These are phyloP conservation scores for Metschnikowia koreensis DNA, from an alignment of 805 yeast species.

Conservation along the genomic window DNA sequence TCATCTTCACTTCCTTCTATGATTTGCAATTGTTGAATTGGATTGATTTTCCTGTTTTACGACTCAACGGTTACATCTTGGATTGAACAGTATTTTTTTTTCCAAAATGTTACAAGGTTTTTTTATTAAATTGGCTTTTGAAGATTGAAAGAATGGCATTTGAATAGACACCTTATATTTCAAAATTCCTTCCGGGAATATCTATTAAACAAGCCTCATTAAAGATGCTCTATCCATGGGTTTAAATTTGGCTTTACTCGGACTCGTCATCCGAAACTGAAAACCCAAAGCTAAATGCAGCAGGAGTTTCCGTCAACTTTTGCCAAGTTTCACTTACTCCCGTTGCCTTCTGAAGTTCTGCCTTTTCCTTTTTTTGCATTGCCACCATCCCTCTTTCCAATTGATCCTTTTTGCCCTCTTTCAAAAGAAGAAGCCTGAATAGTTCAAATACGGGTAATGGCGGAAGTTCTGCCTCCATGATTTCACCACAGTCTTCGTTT, in stretches of 20 bases:
- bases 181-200: neutral
- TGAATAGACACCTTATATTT: neutral
- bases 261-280: conserved; percentile 15
- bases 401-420: conserved; percentile 35
- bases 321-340: conserved; percentile 57
- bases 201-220: too few relatives aligned
- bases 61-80: too few relatives aligned
- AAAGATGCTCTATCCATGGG: neutral
- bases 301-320: conserved; percentile 27
- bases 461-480: conserved; percentile 29
- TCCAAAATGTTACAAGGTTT: too few relatives aligned
- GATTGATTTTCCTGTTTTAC: too few relatives aligned
- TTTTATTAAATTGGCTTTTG: too few relatives aligned
- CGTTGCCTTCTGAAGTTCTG: conserved; percentile 24
- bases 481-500: conserved; percentile 67
- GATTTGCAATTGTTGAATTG: too few relatives aligned
- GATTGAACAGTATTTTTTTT: too few relatives aligned
- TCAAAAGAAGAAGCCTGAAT: conserved; percentile 50
- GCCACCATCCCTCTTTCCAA: conserved; percentile 32
- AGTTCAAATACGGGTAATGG: conserved; percentile 61
- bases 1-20: too few relatives aligned
- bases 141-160: too few relatives aligned
- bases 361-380: conserved; percentile 33
- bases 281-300: conserved; percentile 33
- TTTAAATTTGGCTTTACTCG: neutral